A percentile compares a stretch with the other conserved stretches of the same genome.
Evolutionary conservation across 179 eudicot species (phyloP).

Genomic region (Spinacia oleracea): DNA sequence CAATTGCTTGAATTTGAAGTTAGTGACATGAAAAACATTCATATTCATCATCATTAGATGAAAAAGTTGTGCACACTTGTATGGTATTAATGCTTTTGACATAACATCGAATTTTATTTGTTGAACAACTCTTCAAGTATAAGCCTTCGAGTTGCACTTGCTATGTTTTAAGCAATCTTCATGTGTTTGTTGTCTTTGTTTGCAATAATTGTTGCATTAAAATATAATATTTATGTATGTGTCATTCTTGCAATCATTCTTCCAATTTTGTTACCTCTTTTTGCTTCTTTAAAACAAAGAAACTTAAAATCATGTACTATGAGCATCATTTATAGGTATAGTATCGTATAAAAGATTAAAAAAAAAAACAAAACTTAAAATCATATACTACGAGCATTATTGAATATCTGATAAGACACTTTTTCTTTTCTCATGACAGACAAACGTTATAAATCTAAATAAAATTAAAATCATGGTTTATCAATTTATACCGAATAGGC

Average conservation of each 20-base stretch:
- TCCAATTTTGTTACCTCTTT: too few species aligned
- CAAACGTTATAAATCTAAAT: too few species aligned
- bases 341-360: too few species aligned
- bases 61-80: conserved; percentile 10
- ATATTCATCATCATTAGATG: conserved; percentile 37
- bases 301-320: too few species aligned
- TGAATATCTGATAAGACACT: too few species aligned
- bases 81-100: conserved; percentile 10
- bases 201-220: background rate
- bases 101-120: conserved; percentile 2
- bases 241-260: background rate
- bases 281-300: too few species aligned
- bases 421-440: too few species aligned
- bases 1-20: conserved; percentile 33
- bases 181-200: conserved; percentile 25
- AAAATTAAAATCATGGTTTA: too few species aligned
- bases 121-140: conserved; percentile 35
- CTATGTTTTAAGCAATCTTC: conserved; percentile 24
- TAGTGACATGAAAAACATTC: conserved; percentile 34
- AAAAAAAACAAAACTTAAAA: too few species aligned
- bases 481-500: too few species aligned
- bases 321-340: too few species aligned
- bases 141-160: conserved; percentile 26
- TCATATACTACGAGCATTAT: too few species aligned
- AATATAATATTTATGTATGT: background rate